These are phyloP conservation scores for Pythium scleroteichum DNA, from an alignment of 352 stramenopile genomes.

Conservation along the genomic window DNA sequence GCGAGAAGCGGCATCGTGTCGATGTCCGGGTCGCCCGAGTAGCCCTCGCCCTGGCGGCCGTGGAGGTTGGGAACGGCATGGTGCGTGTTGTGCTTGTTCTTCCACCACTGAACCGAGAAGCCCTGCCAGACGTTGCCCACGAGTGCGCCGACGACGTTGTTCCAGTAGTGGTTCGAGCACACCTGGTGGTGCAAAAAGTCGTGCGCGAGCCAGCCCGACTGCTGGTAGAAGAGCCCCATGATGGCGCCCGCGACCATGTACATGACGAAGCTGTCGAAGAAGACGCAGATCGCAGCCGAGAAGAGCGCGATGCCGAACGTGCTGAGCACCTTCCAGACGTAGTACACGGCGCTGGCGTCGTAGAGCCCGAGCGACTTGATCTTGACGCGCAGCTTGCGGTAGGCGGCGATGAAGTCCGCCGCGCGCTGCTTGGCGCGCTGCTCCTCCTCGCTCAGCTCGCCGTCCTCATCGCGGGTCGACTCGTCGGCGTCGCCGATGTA, in stretches of 20 bases:
- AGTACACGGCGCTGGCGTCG: conserved; percentile 91
- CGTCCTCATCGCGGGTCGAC: conserved; percentile 34
- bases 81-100: conserved; percentile 99
- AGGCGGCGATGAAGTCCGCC: conserved; percentile 95
- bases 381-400: conserved; percentile 94
- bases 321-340: conserved; percentile 94
- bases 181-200: conserved; percentile 98
- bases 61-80: conserved; percentile 98
- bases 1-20: conserved; percentile 98
- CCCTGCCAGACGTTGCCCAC: conserved; percentile 98
- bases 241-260: conserved; percentile 92
- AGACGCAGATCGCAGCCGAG: conserved; percentile 88
- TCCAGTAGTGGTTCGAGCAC: conserved; percentile 93
- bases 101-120: conserved; percentile 97
- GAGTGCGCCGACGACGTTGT: conserved; percentile 92
- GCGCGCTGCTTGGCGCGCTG: conserved; percentile 58
- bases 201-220: conserved; percentile 97
- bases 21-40: conserved; percentile 96
- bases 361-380: conserved; percentile 95
- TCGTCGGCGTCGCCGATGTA: conserved; percentile 96
- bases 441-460: conserved; percentile 46
- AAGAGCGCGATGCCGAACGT: conserved; percentile 91
- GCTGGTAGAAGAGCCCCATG: conserved; percentile 98
- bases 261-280: conserved; percentile 74
- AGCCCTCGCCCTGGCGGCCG: conserved; percentile 79